These are phyloP conservation scores for Camellia sinensis DNA, from an alignment of 148 eudicot species.

Conservation along the genomic window DNA sequence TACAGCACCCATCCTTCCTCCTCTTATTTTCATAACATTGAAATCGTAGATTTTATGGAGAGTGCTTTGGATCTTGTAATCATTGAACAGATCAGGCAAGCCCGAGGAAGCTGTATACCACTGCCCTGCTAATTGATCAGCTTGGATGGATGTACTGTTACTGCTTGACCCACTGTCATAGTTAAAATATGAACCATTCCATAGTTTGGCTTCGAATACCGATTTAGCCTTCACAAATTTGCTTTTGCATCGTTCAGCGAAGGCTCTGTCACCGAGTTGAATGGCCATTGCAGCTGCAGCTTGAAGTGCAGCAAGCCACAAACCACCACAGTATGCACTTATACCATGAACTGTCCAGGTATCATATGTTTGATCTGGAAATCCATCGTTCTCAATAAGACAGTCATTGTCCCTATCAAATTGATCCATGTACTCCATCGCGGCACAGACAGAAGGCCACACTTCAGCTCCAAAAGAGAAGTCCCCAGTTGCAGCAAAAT, in stretches of 20 bases:
- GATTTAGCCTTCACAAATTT: slow-evolving; percentile 65
- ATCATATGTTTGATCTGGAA: slow-evolving; percentile 98
- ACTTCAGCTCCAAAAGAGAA: slow-evolving; percentile 91
- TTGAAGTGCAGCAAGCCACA: slow-evolving; percentile 98
- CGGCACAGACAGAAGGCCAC: slow-evolving; percentile 98
- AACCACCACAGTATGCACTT: slow-evolving; percentile 94
- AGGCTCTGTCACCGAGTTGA: slow-evolving; percentile 72
- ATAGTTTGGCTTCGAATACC: slow-evolving; percentile 68
- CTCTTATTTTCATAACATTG: slow-evolving; percentile 88
- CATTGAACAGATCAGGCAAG: slow-evolving; percentile 79
- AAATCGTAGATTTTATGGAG: slow-evolving; percentile 79
- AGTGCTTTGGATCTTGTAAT: slow-evolving; percentile 60
- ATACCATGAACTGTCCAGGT: slow-evolving; percentile 98
- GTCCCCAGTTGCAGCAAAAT: slow-evolving; percentile 87
- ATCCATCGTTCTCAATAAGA: slow-evolving; percentile 95
- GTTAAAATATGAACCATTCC: slow-evolving; percentile 96
- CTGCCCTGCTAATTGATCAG: slow-evolving; percentile 96
- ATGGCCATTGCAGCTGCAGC: slow-evolving; percentile 95
- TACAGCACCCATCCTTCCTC: slow-evolving; percentile 95
- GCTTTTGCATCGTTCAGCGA: slow-evolving; percentile 77
- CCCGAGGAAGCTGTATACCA: slow-evolving; percentile 97
- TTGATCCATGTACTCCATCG: slow-evolving; percentile 95
- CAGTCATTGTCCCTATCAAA: slow-evolving; percentile 84
- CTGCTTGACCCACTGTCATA: slow-evolving; percentile 98
- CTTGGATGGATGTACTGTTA: slow-evolving; percentile 93